Base-by-base conservation (phyloP, 2,329 filamentous ascomycete genomes). In the Shiraia bambusicola region DNA sequence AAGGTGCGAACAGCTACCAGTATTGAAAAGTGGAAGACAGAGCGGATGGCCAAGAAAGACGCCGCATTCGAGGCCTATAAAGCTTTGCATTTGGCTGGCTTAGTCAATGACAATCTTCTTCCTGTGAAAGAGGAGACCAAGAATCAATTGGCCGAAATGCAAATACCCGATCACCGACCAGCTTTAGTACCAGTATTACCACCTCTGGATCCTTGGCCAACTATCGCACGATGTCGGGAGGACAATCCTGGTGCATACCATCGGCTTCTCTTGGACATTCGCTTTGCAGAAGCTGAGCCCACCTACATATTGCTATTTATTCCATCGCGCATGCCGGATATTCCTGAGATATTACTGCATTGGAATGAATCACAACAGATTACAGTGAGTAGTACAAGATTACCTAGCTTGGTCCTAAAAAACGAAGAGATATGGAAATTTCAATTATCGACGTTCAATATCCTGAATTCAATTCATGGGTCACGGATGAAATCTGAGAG, bases 31-130 rank as follows among this genome's bases (percentile, higher is more conserved):
- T 96, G 90, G 90, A 66, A 53, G 9, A 87, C 83, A 0, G 84
- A 93, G 57, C 79, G 76, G 42, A 82, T 81, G 52, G 89, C 90
- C 0, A 82, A 76, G 52, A 88, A 86, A 59, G 92, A 96, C 65
- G 88, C 86, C 1, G 86, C 88, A 0, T 93, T 95, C 47, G 80
- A 88, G 58, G 87, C 90, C 1, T 95, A 91, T 59, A 69, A 80
- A 15, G 75, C 74, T 4, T 73, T 97, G 0, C 83, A 92, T 59
- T 55, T 79, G 6, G 84, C 79, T 17, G 85, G 86, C 0, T 72
- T 96, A 4, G 68, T 97, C 1, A 90, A 88, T 47, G 80, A 94
- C 11, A 77, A 95, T 54, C 69, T 96, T 0, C 73, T 95, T 28
- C 92, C 92, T 69, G 7, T 70, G 77, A 42, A 56, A 40, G 51